phyloP scores from a whole-genome alignment of 495 filamentous ascomycete species.

The Talaromyces proteolyticus region DNA sequence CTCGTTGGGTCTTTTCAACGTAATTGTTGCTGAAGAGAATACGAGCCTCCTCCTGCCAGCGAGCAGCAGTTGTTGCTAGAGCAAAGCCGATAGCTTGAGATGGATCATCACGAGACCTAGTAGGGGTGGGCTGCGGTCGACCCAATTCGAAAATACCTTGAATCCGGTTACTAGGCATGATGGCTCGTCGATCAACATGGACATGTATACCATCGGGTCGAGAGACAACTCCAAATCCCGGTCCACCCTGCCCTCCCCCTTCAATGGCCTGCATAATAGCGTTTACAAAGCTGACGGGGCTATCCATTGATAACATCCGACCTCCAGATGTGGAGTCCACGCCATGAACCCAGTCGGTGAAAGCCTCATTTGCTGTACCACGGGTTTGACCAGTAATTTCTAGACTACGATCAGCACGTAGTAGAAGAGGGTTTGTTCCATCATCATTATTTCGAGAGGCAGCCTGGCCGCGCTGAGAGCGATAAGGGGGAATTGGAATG shows the following conservation, averaged over 20 bases:
- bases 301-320: conserved; percentile 49
- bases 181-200: conserved; percentile 42
- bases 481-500: conserved; percentile 44
- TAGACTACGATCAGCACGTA: conserved; percentile 32
- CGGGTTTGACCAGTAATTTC: conserved; percentile 25
- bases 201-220: conserved; percentile 56
- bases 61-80: conserved; percentile 57
- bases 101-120: conserved; percentile 50
- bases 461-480: conserved; percentile 46
- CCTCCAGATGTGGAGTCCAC: conserved; percentile 43
- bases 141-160: conserved; percentile 51
- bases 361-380: conserved; percentile 24
- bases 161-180: conserved; percentile 47
- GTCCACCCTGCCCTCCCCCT: conserved; percentile 37
- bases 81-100: conserved; percentile 65
- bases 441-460: conserved; percentile 58
- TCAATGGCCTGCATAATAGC: conserved; percentile 54
- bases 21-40: conserved; percentile 69
- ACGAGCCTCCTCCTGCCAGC: conserved; percentile 90
- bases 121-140: conserved; percentile 35
- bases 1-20: conserved; percentile 63
- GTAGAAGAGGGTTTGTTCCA: conserved; percentile 72
- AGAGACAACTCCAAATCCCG: conserved; percentile 48
- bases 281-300: conserved; percentile 57
- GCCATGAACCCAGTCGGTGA: conserved; percentile 52